A percentile compares a stretch with the other conserved stretches of the same genome.
phyloP scores from a whole-genome alignment of 306 rosid genomes.

The Crataegus laevigata region DNA sequence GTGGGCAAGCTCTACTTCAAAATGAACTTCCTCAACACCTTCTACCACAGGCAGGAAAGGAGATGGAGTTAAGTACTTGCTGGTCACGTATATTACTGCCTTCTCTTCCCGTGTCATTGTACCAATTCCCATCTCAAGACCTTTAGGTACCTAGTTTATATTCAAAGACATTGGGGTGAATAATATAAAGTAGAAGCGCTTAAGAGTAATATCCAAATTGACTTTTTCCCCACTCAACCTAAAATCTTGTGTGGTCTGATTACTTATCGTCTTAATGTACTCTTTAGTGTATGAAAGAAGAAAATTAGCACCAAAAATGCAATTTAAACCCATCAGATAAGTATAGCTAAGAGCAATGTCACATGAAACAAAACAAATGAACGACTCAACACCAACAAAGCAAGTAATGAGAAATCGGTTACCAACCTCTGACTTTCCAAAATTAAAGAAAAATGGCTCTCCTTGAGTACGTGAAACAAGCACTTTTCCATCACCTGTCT shows the following conservation, averaged over 20 bases:
- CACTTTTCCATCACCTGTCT: constrained; percentile 56
- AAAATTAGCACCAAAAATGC: not conserved
- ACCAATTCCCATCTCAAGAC: constrained; percentile 96
- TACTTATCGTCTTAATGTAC: not conserved
- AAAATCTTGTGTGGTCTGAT: not conserved
- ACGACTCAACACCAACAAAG: not conserved
- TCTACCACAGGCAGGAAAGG: constrained; percentile 55
- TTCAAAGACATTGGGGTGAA: constrained; percentile 1
- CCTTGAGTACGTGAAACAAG: constrained; percentile 54
- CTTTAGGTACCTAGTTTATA: constrained; percentile 73
- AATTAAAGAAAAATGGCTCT: constrained; percentile 80
- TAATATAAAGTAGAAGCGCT: not conserved
- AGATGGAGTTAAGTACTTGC: constrained; percentile 69
- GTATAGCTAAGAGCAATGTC: not conserved
- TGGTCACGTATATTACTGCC: constrained; percentile 63
- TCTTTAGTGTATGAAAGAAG: not conserved
- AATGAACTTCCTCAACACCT: constrained; percentile 68
- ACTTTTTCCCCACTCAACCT: not conserved
- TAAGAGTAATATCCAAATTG: not conserved
- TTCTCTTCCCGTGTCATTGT: constrained; percentile 83
- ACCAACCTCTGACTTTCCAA: constrained; percentile 88
- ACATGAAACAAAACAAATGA: not conserved
- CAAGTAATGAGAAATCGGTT: constrained; percentile 1
- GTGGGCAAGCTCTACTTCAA: constrained; percentile 92
- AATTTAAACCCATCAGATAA: not conserved